Evolutionary conservation across 257 asterid species (phyloP).

Genomic region (Mitragyna speciosa): DNA sequence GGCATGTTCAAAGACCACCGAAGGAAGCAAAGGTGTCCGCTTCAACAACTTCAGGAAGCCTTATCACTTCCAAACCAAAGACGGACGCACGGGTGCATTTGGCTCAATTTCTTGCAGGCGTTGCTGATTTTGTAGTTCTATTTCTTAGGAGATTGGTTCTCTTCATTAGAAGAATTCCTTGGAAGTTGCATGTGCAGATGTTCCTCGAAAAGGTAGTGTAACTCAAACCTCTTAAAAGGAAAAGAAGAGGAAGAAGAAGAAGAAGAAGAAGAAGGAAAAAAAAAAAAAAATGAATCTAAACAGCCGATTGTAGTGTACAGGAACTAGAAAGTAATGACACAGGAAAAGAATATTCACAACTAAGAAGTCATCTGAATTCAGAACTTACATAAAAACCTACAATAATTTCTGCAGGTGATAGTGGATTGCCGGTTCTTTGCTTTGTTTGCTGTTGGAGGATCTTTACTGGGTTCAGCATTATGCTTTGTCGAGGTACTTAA

Average conservation of each 20-base stretch:
- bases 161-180: conserved; percentile 30
- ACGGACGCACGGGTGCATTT: conserved; percentile 36
- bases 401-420: conserved; percentile 49
- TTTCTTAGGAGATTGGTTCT: conserved; percentile 32
- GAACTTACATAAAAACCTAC: no score
- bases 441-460: conserved; percentile 71
- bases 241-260: no score
- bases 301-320: background rate
- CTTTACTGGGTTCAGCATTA: conserved; percentile 64
- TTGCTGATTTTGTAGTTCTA: conserved; percentile 17
- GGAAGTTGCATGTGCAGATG: conserved; percentile 52
- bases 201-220: conserved; percentile 64
- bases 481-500: conserved; percentile 69
- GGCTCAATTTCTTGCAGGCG: conserved; percentile 22
- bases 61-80: conserved; percentile 39
- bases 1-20: conserved; percentile 27
- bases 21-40: conserved; percentile 38
- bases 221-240: background rate
- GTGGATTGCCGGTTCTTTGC: conserved; percentile 83
- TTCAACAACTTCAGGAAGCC: conserved; percentile 18
- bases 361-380: background rate
- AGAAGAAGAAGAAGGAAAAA: no score
- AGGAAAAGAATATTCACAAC: background rate
- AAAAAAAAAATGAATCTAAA: background rate
- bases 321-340: background rate